Base-by-base conservation (phyloP, 116 monocot genomes). In the Thalassia testudinum region DNA sequence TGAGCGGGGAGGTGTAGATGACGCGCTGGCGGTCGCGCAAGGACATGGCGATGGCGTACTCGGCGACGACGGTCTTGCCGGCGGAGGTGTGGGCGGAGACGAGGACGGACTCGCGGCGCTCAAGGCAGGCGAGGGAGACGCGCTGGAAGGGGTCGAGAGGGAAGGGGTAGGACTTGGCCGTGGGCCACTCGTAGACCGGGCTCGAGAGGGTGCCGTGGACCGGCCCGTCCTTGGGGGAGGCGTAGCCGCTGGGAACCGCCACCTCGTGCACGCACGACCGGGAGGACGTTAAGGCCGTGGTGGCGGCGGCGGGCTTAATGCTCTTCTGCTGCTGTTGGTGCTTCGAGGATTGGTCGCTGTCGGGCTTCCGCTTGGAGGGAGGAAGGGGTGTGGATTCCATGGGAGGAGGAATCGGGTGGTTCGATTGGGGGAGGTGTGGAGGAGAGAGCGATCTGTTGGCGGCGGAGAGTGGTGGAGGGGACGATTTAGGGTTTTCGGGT, bases 41-140 rank as follows among this genome's bases (percentile, higher is more conserved):
- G 24, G 97, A 79, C 90, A 97, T 82, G 24, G 90, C 97, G 14
- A 97, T 86, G 21, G 90, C 90, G 60, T 97, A 97, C 67, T 90
- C 90, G 19, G 97, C 97, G 20, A 97, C 76, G 8, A 75, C 97
- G 30, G 97, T 97, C 69, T 97, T 97, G 24, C 97, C 90, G 13
- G 97, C 90, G 7, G 97, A 97, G 50, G 97, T 97, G 63, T 97
- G 97, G 12, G 97, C 97, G 1, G 97, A 97, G 14, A 97, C 97
- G 22, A 97, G 54, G 49, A 97, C 75, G 10, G 90, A 97, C 60
- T 97, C 97, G 50, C 77, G 75, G 43, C 97, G 60, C 57, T 97
- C 97, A 12, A 97, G 70, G 53, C 97, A 97, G 20, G 97, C 97
- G 5, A 97, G 56, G 21, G 90, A 89, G 26, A 90, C 62, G 24